A percentile compares a stretch with the other conserved stretches of the same genome.
Evolutionary conservation across 2,329 filamentous ascomycete species (phyloP).

Genomic region (Geosmithia morbida): DNA sequence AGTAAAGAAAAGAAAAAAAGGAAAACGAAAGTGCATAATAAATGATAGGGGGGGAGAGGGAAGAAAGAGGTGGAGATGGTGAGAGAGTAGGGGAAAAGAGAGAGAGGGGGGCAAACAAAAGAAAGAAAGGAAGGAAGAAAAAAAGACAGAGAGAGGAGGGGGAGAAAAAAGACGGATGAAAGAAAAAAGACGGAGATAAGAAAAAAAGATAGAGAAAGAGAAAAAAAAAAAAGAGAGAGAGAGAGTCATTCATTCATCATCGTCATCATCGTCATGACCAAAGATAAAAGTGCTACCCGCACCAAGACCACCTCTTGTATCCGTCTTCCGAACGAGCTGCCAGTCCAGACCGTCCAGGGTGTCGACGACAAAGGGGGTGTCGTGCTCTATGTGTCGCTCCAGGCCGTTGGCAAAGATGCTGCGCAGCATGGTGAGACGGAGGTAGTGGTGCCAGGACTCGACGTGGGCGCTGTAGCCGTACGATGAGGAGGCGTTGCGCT

Average conservation of each 20-base stretch:
- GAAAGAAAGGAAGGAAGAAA: too few relatives aligned
- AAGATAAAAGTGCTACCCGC: not conserved
- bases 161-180: too few relatives aligned
- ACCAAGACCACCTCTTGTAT: not conserved
- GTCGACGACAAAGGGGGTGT: constrained; percentile 21
- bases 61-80: too few relatives aligned
- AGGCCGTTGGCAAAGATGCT: constrained; percentile 30
- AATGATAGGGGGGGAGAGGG: too few relatives aligned
- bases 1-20: too few relatives aligned
- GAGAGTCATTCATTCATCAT: not conserved
- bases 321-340: constrained; percentile 1
- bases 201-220: too few relatives aligned
- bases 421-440: constrained; percentile 32
- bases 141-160: too few relatives aligned
- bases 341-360: constrained; percentile 22
- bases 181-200: too few relatives aligned
- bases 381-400: constrained; percentile 17
- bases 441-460: constrained; percentile 35
- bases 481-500: not conserved
- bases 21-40: too few relatives aligned
- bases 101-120: too few relatives aligned
- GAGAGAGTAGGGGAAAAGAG: too few relatives aligned
- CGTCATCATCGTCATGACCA: not conserved
- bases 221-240: too few relatives aligned
- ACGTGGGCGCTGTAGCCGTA: constrained; percentile 17